Percentiles rank a stretch among this genome's conserved stretches.
Evolutionary conservation across 192 early-diverging fungal species (phyloP).

Genomic region (Pilobolus umbonatus): DNA sequence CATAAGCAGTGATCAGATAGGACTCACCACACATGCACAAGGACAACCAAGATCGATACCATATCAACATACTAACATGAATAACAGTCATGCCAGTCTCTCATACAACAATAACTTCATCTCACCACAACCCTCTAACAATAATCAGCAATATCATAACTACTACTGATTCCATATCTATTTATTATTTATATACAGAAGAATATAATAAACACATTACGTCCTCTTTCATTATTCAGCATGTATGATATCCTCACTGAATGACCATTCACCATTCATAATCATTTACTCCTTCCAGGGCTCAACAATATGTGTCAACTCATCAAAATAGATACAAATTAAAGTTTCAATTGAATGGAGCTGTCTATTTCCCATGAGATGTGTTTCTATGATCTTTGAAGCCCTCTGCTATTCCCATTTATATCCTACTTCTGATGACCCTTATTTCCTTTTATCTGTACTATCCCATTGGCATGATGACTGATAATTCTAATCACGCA

Average conservation of each 20-base stretch:
- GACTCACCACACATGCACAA: conserved; percentile 6
- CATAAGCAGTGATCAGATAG: conserved; percentile 14
- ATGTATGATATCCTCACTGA: no score
- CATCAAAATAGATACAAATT: no score
- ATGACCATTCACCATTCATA: no score
- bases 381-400: no score
- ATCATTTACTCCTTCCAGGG: neutral
- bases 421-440: no score
- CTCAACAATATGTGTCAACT: no score
- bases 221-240: neutral
- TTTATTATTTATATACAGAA: neutral
- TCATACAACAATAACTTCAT: neutral
- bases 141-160: conserved; percentile 8
- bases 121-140: neutral
- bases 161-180: neutral
- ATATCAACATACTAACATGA: conserved; percentile 6
- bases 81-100: neutral
- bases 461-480: no score
- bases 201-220: neutral
- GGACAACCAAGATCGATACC: conserved; percentile 3
- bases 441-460: no score
- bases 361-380: no score
- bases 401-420: no score
- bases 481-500: no score
- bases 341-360: no score